Evolutionary conservation across 2,329 filamentous ascomycete genomes (phyloP).

Genomic region (Decorospora gaudefroyi): DNA sequence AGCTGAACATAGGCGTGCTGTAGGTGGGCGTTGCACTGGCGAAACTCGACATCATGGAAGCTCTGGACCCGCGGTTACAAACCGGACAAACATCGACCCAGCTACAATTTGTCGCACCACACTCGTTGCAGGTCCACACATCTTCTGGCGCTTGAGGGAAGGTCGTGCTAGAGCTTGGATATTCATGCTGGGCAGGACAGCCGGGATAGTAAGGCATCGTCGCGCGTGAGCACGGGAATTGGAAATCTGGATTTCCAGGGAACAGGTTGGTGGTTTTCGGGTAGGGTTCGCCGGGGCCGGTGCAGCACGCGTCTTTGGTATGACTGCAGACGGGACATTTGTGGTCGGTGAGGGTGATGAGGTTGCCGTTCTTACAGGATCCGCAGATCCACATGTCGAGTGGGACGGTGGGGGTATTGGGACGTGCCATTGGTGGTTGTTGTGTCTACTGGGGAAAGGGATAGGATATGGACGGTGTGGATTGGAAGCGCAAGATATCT

Average conservation of each 20-base stretch:
- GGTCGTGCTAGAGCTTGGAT: background rate
- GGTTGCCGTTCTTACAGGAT: slow-evolving; percentile 10
- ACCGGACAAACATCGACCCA: slow-evolving; percentile 14
- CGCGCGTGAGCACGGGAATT: background rate
- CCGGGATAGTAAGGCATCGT: background rate
- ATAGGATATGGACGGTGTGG: too few relatives aligned
- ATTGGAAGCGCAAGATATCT: too few relatives aligned
- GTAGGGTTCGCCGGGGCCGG: slow-evolving; percentile 3
- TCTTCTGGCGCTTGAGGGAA: slow-evolving; percentile 2
- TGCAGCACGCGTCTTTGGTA: background rate
- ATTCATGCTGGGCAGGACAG: background rate
- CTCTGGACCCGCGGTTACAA: slow-evolving; percentile 4
- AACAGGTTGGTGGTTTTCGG: background rate
- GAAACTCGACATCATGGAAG: too few relatives aligned
- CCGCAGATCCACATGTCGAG: slow-evolving; percentile 18
- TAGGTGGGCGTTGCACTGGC: too few relatives aligned
- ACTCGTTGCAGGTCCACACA: slow-evolving; percentile 19
- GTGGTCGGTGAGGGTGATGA: slow-evolving; percentile 3
- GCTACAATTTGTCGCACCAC: slow-evolving; percentile 9
- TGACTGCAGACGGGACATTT: slow-evolving; percentile 10
- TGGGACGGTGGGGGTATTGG: background rate
- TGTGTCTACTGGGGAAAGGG: background rate
- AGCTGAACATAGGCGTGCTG: too few relatives aligned
- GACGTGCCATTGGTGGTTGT: background rate
- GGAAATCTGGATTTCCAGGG: background rate